These are phyloP conservation scores for Penicillium waksmanii DNA, from an alignment of 495 filamentous ascomycete species.

Conservation along the genomic window DNA sequence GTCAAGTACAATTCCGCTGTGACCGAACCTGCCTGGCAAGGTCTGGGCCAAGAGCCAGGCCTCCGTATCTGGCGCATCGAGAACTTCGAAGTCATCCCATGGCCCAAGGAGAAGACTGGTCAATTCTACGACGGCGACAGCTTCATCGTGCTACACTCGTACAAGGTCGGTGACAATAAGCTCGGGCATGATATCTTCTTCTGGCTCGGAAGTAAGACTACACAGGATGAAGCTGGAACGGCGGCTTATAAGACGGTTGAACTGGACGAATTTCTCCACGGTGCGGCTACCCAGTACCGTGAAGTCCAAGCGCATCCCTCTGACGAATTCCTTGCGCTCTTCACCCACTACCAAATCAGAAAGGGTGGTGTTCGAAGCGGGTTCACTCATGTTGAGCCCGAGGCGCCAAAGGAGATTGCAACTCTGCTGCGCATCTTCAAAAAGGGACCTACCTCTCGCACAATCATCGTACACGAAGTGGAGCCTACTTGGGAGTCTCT, in stretches of 20 bases:
- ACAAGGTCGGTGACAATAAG: constrained; percentile 53
- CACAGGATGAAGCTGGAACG: constrained; percentile 65
- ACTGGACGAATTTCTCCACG: constrained; percentile 64
- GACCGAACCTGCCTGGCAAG: constrained; percentile 65
- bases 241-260: constrained; percentile 71
- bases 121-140: constrained; percentile 66
- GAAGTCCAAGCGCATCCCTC: constrained; percentile 60
- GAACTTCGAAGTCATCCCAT: constrained; percentile 61
- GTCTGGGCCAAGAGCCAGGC: constrained; percentile 52
- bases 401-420: constrained; percentile 40
- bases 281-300: constrained; percentile 60
- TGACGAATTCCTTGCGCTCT: constrained; percentile 59
- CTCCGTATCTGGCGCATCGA: constrained; percentile 65
- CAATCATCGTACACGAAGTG: constrained; percentile 62
- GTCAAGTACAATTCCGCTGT: constrained; percentile 64
- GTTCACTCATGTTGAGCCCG: constrained; percentile 60
- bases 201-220: constrained; percentile 62
- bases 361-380: constrained; percentile 62
- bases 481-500: constrained; percentile 62
- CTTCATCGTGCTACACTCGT: constrained; percentile 62
- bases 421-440: constrained; percentile 63
- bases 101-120: constrained; percentile 55
- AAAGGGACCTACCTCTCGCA: constrained; percentile 41
- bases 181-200: constrained; percentile 62
- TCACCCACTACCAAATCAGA: constrained; percentile 56